phyloP scores from a whole-genome alignment of 1,284 basidiomycete species.

The Ustilago hordei region DNA sequence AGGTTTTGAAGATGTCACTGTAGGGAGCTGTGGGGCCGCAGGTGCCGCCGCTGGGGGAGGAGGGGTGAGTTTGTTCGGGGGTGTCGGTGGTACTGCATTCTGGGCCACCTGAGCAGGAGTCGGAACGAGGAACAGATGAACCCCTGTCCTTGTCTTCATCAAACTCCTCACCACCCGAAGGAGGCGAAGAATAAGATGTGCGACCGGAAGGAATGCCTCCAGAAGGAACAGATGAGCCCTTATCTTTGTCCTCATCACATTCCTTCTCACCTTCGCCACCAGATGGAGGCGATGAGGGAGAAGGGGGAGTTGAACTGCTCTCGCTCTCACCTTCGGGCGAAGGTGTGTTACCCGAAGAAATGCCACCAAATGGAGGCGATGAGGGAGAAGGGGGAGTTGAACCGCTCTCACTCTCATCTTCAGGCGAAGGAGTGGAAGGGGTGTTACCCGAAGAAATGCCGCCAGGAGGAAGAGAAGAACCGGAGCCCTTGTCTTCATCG shows the following conservation, averaged over 20 bases:
- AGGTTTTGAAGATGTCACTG: constrained; percentile 24
- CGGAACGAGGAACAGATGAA: not conserved
- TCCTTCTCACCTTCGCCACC: constrained; percentile 4
- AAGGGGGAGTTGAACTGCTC: not conserved
- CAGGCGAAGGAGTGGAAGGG: not conserved
- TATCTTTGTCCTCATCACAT: constrained; percentile 4
- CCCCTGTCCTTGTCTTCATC: not conserved
- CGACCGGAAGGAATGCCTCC: constrained; percentile 3
- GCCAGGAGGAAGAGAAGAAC: not conserved
- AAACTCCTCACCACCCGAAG: not conserved
- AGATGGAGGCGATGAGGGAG: not conserved
- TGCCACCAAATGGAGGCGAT: not conserved
- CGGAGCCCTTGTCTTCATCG: too few species aligned
- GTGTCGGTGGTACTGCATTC: not conserved
- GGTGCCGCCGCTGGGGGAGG: not conserved
- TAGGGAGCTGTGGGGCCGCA: constrained; percentile 17
- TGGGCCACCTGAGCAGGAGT: not conserved
- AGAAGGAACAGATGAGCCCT: not conserved
- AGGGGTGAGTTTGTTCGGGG: not conserved
- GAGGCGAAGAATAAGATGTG: not conserved
- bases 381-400: not conserved
- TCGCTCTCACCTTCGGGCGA: constrained; percentile 1
- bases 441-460: constrained; percentile 2
- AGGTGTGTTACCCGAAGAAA: constrained; percentile 14
- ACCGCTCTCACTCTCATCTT: not conserved